phyloP scores from a whole-genome alignment of 140 eudicot species.

The Cichorium intybus region DNA sequence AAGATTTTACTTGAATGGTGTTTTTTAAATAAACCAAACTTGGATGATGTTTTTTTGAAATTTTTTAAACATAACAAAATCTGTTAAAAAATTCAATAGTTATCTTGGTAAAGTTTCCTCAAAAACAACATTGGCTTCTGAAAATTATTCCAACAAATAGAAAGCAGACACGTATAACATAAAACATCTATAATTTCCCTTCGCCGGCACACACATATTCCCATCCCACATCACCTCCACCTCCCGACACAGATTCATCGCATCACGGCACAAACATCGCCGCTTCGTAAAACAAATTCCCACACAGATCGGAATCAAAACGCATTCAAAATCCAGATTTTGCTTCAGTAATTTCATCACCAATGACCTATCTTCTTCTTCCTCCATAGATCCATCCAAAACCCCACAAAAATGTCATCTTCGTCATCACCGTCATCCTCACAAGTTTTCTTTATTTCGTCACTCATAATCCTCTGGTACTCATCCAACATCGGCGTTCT shows the following conservation, averaged over 20 bases:
- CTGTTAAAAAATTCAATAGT: background rate
- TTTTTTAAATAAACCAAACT: no score
- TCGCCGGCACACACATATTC: conserved; percentile 1
- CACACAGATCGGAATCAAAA: conserved; percentile 15
- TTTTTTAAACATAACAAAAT: background rate
- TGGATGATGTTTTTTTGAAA: no score
- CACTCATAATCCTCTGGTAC: conserved; percentile 79
- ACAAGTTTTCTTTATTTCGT: conserved; percentile 54
- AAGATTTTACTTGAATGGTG: no score
- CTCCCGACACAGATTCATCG: conserved; percentile 33
- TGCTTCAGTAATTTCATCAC: background rate
- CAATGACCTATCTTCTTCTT: background rate
- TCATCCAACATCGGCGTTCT: conserved; percentile 90
- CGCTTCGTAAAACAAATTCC: conserved; percentile 5
- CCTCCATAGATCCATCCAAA: conserved; percentile 17
- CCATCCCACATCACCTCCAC: conserved; percentile 11
- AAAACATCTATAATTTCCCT: conserved; percentile 1
- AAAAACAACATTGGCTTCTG: background rate
- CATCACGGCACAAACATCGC: conserved; percentile 31
- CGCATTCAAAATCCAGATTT: background rate
- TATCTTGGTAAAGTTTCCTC: background rate
- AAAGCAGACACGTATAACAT: conserved; percentile 15
- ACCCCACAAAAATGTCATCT: conserved; percentile 19
- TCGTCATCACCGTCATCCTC: conserved; percentile 26
- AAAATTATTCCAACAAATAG: conserved; percentile 8